phyloP scores from a whole-genome alignment of 768 basidiomycete species.

The Botryobasidium botryosum region DNA sequence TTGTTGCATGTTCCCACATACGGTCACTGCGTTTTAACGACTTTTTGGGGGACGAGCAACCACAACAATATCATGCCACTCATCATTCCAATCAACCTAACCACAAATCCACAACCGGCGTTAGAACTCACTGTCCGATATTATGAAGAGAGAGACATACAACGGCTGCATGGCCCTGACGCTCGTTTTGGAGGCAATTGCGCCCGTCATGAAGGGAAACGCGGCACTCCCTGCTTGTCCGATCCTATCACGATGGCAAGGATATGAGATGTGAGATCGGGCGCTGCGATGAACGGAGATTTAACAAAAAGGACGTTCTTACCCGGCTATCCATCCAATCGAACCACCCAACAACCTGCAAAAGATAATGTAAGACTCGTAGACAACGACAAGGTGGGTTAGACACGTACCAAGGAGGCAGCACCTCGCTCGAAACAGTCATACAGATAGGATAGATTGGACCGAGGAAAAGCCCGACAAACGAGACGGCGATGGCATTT shows the following conservation, averaged over 20 bases:
- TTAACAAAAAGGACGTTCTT: background rate
- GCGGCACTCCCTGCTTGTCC: conserved; percentile 22
- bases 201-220: conserved; percentile 21
- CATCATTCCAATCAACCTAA: conserved; percentile 47
- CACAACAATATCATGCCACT: conserved; percentile 37
- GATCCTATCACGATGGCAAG: too few relatives aligned
- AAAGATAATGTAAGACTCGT: too few relatives aligned
- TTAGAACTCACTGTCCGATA: background rate
- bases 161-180: conserved; percentile 45
- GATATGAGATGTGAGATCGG: too few relatives aligned
- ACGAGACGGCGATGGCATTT: conserved; percentile 34
- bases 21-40: too few relatives aligned
- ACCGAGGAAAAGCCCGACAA: conserved; percentile 38
- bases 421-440: conserved; percentile 47
- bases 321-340: conserved; percentile 22
- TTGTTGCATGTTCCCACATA: too few relatives aligned
- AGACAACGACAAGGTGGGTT: too few relatives aligned
- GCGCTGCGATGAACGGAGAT: too few relatives aligned
- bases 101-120: too few relatives aligned
- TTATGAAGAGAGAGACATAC: conserved; percentile 22
- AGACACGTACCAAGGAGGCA: conserved; percentile 41
- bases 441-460: conserved; percentile 40
- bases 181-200: conserved; percentile 43
- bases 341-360: conserved; percentile 33
- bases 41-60: too few relatives aligned